Base-by-base conservation (phyloP, 768 basidiomycete genomes). In the Tulasnella sp. region DNA sequence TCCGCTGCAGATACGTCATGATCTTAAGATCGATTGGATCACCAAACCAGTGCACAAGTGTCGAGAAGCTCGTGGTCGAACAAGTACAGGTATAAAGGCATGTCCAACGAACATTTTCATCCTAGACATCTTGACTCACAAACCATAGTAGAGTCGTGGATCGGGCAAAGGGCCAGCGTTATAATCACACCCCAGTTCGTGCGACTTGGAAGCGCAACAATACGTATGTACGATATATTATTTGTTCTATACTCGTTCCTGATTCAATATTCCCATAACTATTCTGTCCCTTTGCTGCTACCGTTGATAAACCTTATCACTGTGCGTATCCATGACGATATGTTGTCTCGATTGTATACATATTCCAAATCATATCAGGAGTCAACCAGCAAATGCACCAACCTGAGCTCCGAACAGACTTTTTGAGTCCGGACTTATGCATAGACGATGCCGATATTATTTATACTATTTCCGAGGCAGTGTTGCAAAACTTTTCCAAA, bases 21-120 rank as follows among this genome's bases (percentile, higher is more conserved):
- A 99, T 66, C 73, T 93, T 57, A 79, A 88, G 63, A 96, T 99
- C 74, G 96, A 86, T 81, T 98, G 93, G 93, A 99, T 99, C 70
- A 71, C 77, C 64, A 91, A 92, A 67, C 84, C 93, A 27, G 93
- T 96, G 44, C 93, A 99, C 83, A 99, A 95, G 72, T 87, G 84
- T 64, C 82, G 93, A 63, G 93, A 99, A 69, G 79, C 88, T 60
- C 90, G 93, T 67, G 93, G 93, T 56, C 87, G 98, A 60, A 99
- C 93, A 65, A 81, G 83, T 64, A 79, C 85, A 56, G 93, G 93
- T 61, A 96, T 96, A 71, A 79, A 89, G 75, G 87, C 83, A n/a
- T 22, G 72, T 66, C 22, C 20, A 10, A 10, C 31, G 45, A 31
- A 22, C n/a, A 31, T 12, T 10, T 24, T 50, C 50, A 29, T 53